Evolutionary conservation across 1,139 yeast genomes (phyloP).

Genomic region (Candida smagusa): DNA sequence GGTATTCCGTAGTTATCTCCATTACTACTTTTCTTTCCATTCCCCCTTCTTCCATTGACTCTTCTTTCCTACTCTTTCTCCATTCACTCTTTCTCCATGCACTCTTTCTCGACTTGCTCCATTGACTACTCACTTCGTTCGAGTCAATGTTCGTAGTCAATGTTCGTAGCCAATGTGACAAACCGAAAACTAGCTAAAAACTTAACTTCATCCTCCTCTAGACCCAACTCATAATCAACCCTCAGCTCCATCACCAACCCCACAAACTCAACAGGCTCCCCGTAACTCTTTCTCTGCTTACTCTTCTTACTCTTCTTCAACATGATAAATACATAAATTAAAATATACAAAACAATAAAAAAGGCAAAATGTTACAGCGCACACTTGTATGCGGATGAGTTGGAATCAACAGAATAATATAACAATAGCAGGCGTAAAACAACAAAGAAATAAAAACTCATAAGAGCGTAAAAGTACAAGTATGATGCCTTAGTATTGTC

Average conservation of each 20-base stretch:
- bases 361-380: slow-evolving; percentile 1
- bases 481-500: background rate
- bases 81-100: too few species aligned
- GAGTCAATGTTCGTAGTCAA: too few species aligned
- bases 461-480: slow-evolving; percentile 1
- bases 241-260: background rate
- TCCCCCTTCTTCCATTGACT: too few species aligned
- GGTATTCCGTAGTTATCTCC: too few species aligned
- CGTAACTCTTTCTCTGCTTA: background rate
- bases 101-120: too few species aligned
- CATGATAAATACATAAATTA: slow-evolving; percentile 2
- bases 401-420: slow-evolving; percentile 1
- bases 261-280: background rate
- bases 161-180: too few species aligned
- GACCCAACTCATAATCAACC: too few species aligned
- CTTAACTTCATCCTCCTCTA: too few species aligned
- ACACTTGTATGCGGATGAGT: slow-evolving; percentile 1
- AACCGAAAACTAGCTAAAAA: too few species aligned
- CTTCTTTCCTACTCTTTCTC: too few species aligned
- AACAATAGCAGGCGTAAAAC: slow-evolving; percentile 1
- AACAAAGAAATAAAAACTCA: slow-evolving; percentile 1
- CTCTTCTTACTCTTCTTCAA: background rate
- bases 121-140: too few species aligned
- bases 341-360: slow-evolving; percentile 1
- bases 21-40: too few species aligned